Base-by-base conservation (phyloP, 2,329 filamentous ascomycete species). In the Sporothrix humicola region DNA sequence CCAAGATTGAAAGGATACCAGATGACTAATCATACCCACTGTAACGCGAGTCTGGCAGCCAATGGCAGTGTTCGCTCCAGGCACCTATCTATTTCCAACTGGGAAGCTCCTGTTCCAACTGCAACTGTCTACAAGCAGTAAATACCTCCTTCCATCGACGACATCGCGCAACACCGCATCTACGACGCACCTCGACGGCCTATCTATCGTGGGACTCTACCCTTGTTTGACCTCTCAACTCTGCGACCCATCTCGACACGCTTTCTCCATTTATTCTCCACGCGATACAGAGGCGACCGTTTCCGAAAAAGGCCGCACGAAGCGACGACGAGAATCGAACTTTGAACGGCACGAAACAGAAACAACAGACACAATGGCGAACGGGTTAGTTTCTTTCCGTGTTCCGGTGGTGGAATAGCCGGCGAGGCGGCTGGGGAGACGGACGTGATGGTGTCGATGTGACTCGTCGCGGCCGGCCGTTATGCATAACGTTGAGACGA, bases 311-410 rank as follows among this genome's bases (percentile, higher is more conserved):
- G 54, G 42, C 37, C 69, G 54, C 54, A 58, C n/a, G 26, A 70
- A 59, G 48, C 20, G 23, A 50, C 69, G 23, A 58, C 54, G 4
- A 31, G 12, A 42, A 3, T 23, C 48, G 20, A 10, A 10, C 31
- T 17, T 10, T 37, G 9, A 23, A 23, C n/a, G 12, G 61, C 61
- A 12, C 59, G 23, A 13, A 31, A 66, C 58, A 54, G 31, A 7
- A 50, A 6, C 66, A 69, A 69, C 23, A 13, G 61, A 17, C 71
- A 71, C 56, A 72, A 77, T 77, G 76, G 76, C 76, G 17, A 76
- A 76, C 75, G 76, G 76, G 76, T 77, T 48, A 17, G 76, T 73
- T 17, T 26, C 23, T 26, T 48, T 58, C 26, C 6, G 12, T 10
- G 26, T 2, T n/a, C 4, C n/a, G 6, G 3, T 13, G 1, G 54